Conservation (phyloP, 257 asterid species). For the Anisodus tanguticus region DNA sequence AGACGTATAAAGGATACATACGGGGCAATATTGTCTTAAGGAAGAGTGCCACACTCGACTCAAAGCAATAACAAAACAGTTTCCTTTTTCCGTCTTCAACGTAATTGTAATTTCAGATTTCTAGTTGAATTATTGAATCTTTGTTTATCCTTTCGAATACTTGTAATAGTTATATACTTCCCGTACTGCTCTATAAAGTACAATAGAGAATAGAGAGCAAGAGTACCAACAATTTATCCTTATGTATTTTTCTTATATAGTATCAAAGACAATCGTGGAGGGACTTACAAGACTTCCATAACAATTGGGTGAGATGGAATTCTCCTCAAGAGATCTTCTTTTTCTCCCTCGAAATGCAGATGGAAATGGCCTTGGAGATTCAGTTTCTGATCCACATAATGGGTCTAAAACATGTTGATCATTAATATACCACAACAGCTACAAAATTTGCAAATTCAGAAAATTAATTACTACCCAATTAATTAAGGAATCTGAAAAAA, state of each 20-base stretch:
- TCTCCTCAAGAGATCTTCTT: slow-evolving; percentile 33
- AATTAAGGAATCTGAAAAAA: neutral
- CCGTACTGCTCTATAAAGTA: too few relatives aligned
- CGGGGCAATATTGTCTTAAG: too few relatives aligned
- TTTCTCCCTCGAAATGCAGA: slow-evolving; percentile 20
- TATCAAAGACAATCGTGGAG: neutral
- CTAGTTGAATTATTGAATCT: too few relatives aligned
- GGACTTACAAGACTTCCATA: slow-evolving; percentile 28
- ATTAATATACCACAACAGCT: slow-evolving; percentile 12
- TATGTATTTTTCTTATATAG: neutral
- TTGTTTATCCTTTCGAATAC: too few relatives aligned
- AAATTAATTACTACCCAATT: neutral
- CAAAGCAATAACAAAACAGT: too few relatives aligned
- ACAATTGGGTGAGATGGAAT: neutral
- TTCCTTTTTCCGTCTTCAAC: too few relatives aligned
- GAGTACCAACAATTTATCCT: too few relatives aligned
- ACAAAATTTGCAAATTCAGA: slow-evolving; percentile 4
- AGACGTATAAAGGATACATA: too few relatives aligned
- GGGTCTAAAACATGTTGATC: slow-evolving; percentile 33
- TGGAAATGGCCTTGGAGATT: slow-evolving; percentile 20
- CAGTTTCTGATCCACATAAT: slow-evolving; percentile 27
- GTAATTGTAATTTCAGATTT: too few relatives aligned
- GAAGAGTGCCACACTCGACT: too few relatives aligned
- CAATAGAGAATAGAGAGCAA: too few relatives aligned
- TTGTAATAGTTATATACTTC: too few relatives aligned